Conservation (phyloP, 306 rosid species). For the Lathyrus sativus region DNA sequence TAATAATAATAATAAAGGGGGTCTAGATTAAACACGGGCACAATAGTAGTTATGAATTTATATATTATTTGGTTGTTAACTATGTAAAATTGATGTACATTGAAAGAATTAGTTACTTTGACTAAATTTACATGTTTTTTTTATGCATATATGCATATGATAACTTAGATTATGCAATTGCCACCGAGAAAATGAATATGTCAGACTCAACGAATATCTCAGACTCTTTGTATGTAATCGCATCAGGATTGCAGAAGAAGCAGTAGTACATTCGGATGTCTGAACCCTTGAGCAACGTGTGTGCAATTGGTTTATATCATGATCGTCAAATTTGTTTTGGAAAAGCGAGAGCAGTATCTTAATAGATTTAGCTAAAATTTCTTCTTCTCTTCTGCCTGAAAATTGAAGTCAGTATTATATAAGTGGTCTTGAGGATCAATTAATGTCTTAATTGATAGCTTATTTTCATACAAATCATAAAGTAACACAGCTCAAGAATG, state of each 20-base stretch:
- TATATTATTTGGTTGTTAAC: background rate
- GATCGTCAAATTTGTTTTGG: conserved; percentile 29
- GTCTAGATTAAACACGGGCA: background rate
- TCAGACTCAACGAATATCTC: background rate
- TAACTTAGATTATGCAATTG: conserved; percentile 32
- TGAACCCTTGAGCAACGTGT: background rate
- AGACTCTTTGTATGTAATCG: background rate
- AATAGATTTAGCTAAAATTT: conserved; percentile 32
- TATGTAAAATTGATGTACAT: conserved; percentile 18
- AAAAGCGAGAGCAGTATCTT: conserved; percentile 18
- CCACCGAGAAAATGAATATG: background rate
- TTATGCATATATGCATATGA: conserved; percentile 33
- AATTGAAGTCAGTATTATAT: conserved; percentile 30
- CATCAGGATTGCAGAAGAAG: conserved; percentile 1
- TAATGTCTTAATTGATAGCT: conserved; percentile 13
- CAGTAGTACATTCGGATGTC: background rate
- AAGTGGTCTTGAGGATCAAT: conserved; percentile 10
- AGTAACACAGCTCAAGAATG: conserved; percentile 5
- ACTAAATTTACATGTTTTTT: conserved; percentile 32
- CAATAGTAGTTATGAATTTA: background rate
- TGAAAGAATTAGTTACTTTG: background rate
- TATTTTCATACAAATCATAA: conserved; percentile 24
- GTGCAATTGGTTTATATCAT: conserved; percentile 16
- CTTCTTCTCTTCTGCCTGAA: conserved; percentile 54
- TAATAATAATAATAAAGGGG: too few species aligned